These are phyloP conservation scores for Abelmoschus esculentus DNA, from an alignment of 345 rosid species.

Conservation along the genomic window DNA sequence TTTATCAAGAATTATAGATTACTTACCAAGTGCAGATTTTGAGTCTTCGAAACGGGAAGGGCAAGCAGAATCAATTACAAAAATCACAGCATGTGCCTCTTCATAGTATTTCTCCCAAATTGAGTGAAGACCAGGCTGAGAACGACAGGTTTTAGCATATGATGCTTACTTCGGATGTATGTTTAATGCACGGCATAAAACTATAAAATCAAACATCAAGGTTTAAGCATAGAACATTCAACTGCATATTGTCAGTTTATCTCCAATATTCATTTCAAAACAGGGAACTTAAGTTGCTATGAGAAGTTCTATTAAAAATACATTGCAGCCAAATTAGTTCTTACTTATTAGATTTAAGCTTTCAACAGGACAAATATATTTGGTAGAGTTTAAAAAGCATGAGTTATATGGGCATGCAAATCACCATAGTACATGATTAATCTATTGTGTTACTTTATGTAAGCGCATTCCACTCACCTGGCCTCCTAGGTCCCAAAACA, in stretches of 20 bases:
- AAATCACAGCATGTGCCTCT: slow-evolving; percentile 93
- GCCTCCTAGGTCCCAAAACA: slow-evolving; percentile 98
- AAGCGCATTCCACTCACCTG: slow-evolving; percentile 42
- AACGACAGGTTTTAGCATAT: not conserved
- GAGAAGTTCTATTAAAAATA: not conserved
- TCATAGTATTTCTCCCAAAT: slow-evolving; percentile 99
- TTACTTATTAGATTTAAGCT: not conserved
- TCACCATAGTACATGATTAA: not conserved
- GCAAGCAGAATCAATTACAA: slow-evolving; percentile 83
- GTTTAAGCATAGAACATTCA: too few species aligned
- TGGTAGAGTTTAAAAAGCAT: not conserved
- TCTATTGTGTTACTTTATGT: not conserved
- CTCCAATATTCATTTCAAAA: too few species aligned
- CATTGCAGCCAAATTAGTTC: not conserved
- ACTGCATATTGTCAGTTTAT: too few species aligned
- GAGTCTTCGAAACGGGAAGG: slow-evolving; percentile 91
- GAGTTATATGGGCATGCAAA: not conserved
- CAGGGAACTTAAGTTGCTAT: not conserved
- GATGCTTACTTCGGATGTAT: not conserved
- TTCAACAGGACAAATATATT: not conserved
- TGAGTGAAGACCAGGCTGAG: slow-evolving; percentile 87
- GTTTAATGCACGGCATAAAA: not conserved
- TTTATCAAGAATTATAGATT: not conserved
- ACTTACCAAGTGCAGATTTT: slow-evolving; percentile 81
- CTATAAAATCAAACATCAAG: too few species aligned